Evolutionary conservation across 352 stramenopile species (phyloP), one percentile per base, ranked within the genome.

Genomic region (Thraustotheca clavata): DNA sequence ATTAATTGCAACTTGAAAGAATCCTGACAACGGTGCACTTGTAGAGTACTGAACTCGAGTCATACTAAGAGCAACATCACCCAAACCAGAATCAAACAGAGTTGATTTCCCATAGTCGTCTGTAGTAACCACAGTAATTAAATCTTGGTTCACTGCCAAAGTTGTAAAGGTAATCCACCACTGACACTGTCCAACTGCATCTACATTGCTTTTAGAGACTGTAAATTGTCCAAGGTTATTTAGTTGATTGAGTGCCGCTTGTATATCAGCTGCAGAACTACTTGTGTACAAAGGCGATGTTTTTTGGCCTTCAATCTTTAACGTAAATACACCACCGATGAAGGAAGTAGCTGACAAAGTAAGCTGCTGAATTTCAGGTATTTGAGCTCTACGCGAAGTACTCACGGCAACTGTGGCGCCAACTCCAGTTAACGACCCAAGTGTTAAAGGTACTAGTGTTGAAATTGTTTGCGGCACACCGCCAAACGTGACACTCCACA

Each of bases 111-210:
- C 57, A 18, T n/a, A 16, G 22, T 31, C 3, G 31, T 52, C 39
- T 0, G 22, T 52, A 18, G 57, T 52, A 5, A 52, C 8, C 14
- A 54, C 38, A 20, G 38, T 16, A 22, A 65, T 54, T 6, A 65
- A 18, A 26, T 65, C 46, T 55, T 65, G 57, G 33, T 36, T 33
- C 8, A 22, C 57, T 4, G 57, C 57, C 16, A 65, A 33, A 8
- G 57, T 65, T 9, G 12, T 9, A 40, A 65, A 65, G 18, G 57
- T 65, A 16, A 65, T 55, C n/a, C 46, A 43, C 57, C 57, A 65
- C 18, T 27, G 3, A 24, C 38, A 65, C 8, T 32, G 20, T 16
- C 40, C 40, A 32, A 33, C 22, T 9, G 7, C 41, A 26, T 65
- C 57, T 3, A n/a, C 14, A 2, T 29, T n/a, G 24, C 35, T 35